Evolutionary conservation across 1,284 basidiomycete species (phyloP), one percentile per base, ranked within the genome.

Genomic region (Pseudozyma flocculosa): DNA sequence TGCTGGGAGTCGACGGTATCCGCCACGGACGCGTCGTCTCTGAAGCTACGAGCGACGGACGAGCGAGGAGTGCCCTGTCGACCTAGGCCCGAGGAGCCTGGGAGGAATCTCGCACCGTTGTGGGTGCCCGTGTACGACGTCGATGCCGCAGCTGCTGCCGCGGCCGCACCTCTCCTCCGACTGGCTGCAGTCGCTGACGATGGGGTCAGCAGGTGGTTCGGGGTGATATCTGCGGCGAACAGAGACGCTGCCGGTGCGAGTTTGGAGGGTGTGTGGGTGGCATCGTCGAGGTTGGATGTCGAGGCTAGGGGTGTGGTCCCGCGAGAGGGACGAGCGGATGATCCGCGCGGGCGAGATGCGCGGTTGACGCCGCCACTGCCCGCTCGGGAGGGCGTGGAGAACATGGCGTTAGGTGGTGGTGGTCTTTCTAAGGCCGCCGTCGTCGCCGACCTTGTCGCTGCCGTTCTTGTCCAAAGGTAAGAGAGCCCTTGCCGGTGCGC

Each of bases 341-440:
- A 34, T 8, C 7, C 7, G 32, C 32, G 32, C 7, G 32, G 32
- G 3, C 47, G 61, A 30, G 55, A 17, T 4, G 14, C 8, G 18
- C 30, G 32, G 44, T 18, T 38, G 22, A 19, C 21, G 24, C 24
- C 23, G 29, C n/a, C n/a, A n/a, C n/a, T 40, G n/a, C 34, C 39
- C n/a, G 51, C 48, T 50, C 52, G 39, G 9, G 58, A 61, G 13
- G 62, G 62, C 18, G 62, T 61, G 1, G 62, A 58, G 40, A 65
- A 65, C 62, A 65, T 65, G 34, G 29, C 29, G 29, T 29, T 23
- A 18, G 43, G 14, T 29, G 36, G 11, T 13, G 34, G 3, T 23
- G 13, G 32, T 21, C n/a, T n/a, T n/a, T n/a, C n/a, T n/a, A n/a
- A n/a, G n/a, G n/a, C n/a, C n/a, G n/a, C n/a, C n/a, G n/a, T n/a